Evolutionary conservation across 352 stramenopile genomes (phyloP).

Genomic region (Globisporangium nagaii): DNA sequence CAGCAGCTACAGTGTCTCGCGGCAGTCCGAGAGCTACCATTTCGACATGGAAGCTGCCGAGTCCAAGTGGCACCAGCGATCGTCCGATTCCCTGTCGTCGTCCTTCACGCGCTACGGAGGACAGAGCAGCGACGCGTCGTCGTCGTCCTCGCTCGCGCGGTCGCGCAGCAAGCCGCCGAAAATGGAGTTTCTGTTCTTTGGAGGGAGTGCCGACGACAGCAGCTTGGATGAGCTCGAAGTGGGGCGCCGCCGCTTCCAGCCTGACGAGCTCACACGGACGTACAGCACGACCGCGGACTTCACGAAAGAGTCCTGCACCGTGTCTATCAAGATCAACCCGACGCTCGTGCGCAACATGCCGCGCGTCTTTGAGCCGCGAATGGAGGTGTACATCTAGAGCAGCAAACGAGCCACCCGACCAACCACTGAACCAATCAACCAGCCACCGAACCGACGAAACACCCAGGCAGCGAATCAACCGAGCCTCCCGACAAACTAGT

Average conservation of each 20-base stretch:
- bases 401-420: not conserved
- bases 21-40: constrained; percentile 7
- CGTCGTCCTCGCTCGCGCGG: not conserved
- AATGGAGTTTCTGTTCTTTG: constrained; percentile 62
- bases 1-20: not conserved
- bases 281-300: not conserved
- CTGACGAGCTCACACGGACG: constrained; percentile 6
- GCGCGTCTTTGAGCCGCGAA: constrained; percentile 27
- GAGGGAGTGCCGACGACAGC: constrained; percentile 28
- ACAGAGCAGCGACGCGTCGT: not conserved
- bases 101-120: not conserved
- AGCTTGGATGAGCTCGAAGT: constrained; percentile 28
- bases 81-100: not conserved
- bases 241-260: constrained; percentile 14
- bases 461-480: too few relatives aligned
- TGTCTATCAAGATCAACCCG: constrained; percentile 27
- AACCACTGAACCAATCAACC: too few relatives aligned
- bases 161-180: constrained; percentile 10
- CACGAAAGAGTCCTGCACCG: constrained; percentile 13
- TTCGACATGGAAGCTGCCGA: constrained; percentile 5
- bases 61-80: constrained; percentile 2
- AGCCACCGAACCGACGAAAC: too few relatives aligned
- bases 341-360: constrained; percentile 43
- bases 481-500: not conserved
- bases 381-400: constrained; percentile 15